These are phyloP conservation scores for Suillus alpinus DNA, from an alignment of 768 basidiomycete genomes.

Conservation along the genomic window DNA sequence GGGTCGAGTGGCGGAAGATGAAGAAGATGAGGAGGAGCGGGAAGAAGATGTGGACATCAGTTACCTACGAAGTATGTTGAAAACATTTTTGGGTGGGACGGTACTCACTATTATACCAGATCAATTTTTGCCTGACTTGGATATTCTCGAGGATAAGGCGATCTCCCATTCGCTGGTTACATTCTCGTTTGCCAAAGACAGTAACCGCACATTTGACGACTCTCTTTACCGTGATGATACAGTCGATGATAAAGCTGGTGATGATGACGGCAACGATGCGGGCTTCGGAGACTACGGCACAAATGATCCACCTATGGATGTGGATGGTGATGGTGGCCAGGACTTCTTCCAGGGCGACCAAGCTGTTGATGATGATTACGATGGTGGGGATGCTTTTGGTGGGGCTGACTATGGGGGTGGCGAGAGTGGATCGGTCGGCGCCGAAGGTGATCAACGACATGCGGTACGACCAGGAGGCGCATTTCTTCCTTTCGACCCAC, in stretches of 20 bases:
- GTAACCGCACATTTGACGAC: slow-evolving; percentile 56
- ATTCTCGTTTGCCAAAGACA: slow-evolving; percentile 79
- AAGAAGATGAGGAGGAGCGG: slow-evolving; percentile 60
- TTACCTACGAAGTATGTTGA: slow-evolving; percentile 53
- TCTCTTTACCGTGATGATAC: slow-evolving; percentile 59
- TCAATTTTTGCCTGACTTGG: slow-evolving; percentile 72
- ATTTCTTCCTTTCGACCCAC: slow-evolving; percentile 83
- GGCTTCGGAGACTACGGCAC: slow-evolving; percentile 21
- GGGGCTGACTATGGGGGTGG: slow-evolving; percentile 41
- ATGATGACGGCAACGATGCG: slow-evolving; percentile 26
- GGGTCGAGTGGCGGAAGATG: slow-evolving; percentile 73
- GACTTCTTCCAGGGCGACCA: slow-evolving; percentile 71
- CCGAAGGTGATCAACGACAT: slow-evolving; percentile 39
- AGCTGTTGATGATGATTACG: slow-evolving; percentile 48
- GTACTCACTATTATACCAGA: slow-evolving; percentile 33
- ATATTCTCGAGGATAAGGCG: slow-evolving; percentile 58
- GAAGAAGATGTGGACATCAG: slow-evolving; percentile 66
- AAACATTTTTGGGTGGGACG: slow-evolving; percentile 3
- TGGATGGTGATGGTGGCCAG: slow-evolving; percentile 42
- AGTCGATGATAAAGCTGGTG: slow-evolving; percentile 34
- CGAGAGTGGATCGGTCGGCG: slow-evolving; percentile 43
- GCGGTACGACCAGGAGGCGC: slow-evolving; percentile 38
- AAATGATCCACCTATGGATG: slow-evolving; percentile 32
- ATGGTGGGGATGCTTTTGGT: slow-evolving; percentile 38
- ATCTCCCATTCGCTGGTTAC: slow-evolving; percentile 79